Evolutionary conservation across 2,329 filamentous ascomycete genomes (phyloP).

Genomic region (Colletotrichum eleusines): DNA sequence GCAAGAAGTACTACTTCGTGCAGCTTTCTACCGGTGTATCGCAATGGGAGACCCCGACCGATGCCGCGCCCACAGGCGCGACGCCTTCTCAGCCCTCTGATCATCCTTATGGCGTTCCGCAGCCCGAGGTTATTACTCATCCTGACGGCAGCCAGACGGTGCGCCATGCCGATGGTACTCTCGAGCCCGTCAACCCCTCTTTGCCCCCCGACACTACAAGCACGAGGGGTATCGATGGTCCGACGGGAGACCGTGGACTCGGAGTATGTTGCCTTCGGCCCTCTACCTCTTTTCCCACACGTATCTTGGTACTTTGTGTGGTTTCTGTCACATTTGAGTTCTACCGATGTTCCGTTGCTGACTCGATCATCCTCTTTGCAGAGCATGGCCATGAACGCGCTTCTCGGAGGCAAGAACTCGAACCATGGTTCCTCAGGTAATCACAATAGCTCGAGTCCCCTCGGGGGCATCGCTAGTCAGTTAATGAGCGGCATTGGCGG

Average conservation of each 20-base stretch:
- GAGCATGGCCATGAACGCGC: constrained; percentile 71
- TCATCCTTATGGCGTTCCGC: constrained; percentile 73
- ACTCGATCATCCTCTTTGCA: constrained; percentile 47
- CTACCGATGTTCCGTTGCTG: constrained; percentile 7
- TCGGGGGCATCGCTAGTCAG: constrained; percentile 62
- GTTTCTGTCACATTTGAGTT: constrained; percentile 10
- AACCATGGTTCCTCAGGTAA: constrained; percentile 48
- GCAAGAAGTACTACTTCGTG: constrained; percentile 77
- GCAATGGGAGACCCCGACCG: constrained; percentile 80
- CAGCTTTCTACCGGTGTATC: constrained; percentile 78
- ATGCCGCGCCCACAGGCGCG: constrained; percentile 71
- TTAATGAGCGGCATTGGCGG: constrained; percentile 56
- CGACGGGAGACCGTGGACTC: constrained; percentile 70
- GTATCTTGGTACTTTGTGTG: not conserved
- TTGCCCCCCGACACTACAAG: constrained; percentile 62
- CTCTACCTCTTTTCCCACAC: constrained; percentile 4
- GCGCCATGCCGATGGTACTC: constrained; percentile 69
- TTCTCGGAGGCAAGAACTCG: constrained; percentile 63
- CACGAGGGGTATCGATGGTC: constrained; percentile 63
- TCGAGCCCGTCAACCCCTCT: constrained; percentile 68
- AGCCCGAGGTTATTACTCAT: constrained; percentile 70
- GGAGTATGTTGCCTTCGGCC: constrained; percentile 65
- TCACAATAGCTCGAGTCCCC: constrained; percentile 53
- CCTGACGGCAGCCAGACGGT: constrained; percentile 73
- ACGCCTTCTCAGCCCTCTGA: constrained; percentile 67